Conservation (phyloP, 305 asterid genomes). For the Fraxinus sp. region DNA sequence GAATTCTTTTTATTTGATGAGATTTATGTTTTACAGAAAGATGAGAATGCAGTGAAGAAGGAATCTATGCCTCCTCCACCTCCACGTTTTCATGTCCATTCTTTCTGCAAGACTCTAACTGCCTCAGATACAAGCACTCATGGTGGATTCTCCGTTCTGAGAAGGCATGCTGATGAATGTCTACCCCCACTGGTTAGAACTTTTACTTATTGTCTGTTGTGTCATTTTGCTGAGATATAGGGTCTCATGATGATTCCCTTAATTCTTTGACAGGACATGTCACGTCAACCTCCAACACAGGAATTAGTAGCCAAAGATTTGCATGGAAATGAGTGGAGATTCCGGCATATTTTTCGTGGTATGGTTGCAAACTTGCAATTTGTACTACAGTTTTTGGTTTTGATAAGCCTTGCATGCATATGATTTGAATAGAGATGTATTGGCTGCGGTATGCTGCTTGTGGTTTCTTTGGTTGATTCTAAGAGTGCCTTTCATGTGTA, state of each 20-base stretch:
- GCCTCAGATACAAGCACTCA: constrained; percentile 97
- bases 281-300: constrained; percentile 93
- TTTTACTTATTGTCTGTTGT: neutral
- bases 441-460: neutral
- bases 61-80: constrained; percentile 55
- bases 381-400: neutral
- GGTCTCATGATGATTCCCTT: constrained; percentile 13
- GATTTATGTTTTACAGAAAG: constrained; percentile 52
- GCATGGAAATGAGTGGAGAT: constrained; percentile 91
- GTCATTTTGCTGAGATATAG: neutral
- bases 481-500: neutral
- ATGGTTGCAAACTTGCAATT: constrained; percentile 10
- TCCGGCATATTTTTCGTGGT: constrained; percentile 94
- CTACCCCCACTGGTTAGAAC: constrained; percentile 83
- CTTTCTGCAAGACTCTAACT: constrained; percentile 92
- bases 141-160: constrained; percentile 91
- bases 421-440: neutral
- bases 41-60: constrained; percentile 65
- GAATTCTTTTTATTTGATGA: neutral
- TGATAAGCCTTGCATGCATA: neutral
- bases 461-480: neutral
- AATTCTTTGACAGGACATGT: constrained; percentile 66
- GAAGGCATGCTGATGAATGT: constrained; percentile 97
- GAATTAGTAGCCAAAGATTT: constrained; percentile 86
- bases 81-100: constrained; percentile 72